These are phyloP conservation scores for Gnaphalium uliginosum DNA, from an alignment of 129 eudicot species.

Conservation along the genomic window DNA sequence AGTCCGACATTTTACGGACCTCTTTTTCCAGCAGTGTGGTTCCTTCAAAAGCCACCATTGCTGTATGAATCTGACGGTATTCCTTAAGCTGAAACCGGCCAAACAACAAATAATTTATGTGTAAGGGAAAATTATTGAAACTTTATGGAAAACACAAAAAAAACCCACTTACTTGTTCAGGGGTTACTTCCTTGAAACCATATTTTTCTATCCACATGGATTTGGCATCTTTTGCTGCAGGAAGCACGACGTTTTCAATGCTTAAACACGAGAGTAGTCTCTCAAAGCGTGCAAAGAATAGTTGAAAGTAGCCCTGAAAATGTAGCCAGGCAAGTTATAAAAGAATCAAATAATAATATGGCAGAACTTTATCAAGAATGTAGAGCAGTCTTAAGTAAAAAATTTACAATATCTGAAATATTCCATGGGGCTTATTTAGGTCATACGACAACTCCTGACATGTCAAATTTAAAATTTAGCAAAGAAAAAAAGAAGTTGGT, in stretches of 20 bases:
- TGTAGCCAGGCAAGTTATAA: neutral
- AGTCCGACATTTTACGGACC: too few relatives aligned
- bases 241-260: constrained; percentile 65
- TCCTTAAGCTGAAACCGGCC: constrained; percentile 45
- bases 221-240: constrained; percentile 67
- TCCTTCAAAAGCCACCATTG: neutral
- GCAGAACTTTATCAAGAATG: neutral
- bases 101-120: constrained; percentile 3
- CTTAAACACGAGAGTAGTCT: constrained; percentile 53
- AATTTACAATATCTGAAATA: neutral
- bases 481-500: neutral
- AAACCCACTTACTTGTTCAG: constrained; percentile 34
- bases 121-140: neutral
- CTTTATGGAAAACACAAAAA: neutral
- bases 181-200: constrained; percentile 53
- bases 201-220: constrained; percentile 69
- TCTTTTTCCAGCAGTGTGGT: neutral
- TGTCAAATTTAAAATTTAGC: neutral
- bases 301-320: constrained; percentile 75
- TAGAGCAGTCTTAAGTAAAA: neutral
- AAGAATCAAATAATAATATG: neutral
- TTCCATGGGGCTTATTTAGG: neutral
- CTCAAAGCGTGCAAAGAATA: constrained; percentile 67
- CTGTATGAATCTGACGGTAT: neutral
- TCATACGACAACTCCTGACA: neutral